Conservation (phyloP, 768 basidiomycete genomes). For the Pholiota microspora region DNA sequence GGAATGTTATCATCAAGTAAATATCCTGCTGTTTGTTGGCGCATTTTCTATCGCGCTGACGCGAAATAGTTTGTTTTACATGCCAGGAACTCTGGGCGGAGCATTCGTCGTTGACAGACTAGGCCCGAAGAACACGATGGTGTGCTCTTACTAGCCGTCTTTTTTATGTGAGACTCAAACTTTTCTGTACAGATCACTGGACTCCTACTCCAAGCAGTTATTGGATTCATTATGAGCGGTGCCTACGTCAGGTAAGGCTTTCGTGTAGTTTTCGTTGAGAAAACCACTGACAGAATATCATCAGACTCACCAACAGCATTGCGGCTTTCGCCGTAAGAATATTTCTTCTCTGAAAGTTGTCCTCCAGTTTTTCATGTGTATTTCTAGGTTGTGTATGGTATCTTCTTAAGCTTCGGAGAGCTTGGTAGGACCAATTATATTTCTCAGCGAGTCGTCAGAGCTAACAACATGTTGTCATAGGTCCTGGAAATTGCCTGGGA, state of each 20-base stretch:
- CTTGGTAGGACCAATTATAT: constrained; percentile 56
- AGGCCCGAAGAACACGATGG: constrained; percentile 78
- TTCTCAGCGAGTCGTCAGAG: too few species aligned
- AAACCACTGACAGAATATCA: neutral
- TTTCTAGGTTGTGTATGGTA: constrained; percentile 75
- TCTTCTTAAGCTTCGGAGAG: constrained; percentile 90
- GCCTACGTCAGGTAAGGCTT: constrained; percentile 53
- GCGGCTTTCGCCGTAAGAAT: constrained; percentile 68
- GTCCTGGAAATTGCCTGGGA: constrained; percentile 85
- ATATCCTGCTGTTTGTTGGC: constrained; percentile 17
- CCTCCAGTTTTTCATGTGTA: neutral
- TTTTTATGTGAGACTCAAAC: neutral
- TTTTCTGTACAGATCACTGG: constrained; percentile 52
- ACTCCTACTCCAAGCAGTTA: constrained; percentile 61
- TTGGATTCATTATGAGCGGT: constrained; percentile 92
- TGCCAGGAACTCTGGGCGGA: constrained; percentile 58
- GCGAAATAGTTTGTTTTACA: constrained; percentile 33
- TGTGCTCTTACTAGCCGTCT: constrained; percentile 22
- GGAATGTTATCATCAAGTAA: constrained; percentile 83
- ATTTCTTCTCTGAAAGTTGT: neutral
- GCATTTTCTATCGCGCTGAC: neutral
- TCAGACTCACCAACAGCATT: constrained; percentile 58
- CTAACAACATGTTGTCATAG: constrained; percentile 23
- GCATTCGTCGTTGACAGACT: constrained; percentile 76
- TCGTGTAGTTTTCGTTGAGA: neutral